Evolutionary conservation across 495 filamentous ascomycete genomes (phyloP), one percentile per base, ranked within the genome.

Genomic region (Parmelia sp.): DNA sequence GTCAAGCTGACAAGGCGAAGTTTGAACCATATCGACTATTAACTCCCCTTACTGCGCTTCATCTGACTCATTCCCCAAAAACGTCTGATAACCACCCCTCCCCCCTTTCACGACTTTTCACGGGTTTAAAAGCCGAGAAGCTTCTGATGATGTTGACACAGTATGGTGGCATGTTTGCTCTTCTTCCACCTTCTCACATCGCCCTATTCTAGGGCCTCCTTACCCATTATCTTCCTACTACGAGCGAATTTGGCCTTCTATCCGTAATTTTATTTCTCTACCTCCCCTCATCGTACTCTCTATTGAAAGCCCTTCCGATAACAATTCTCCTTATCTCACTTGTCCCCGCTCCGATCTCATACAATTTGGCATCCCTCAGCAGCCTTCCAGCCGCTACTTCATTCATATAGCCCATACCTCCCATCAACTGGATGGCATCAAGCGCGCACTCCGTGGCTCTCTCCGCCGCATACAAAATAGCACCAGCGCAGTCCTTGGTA

Each of bases 311-410:
- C 65, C 94, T 82, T 35, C 95, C 94, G 72, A 98, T 95, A 10
- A 98, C 92, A 81, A 97, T 93, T 66, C 92, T 83, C 66, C 94
- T 77, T 33, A 98, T 86, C 80, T 98, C 94, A 65, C 90, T 95
- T 12, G 94, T 97, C 17, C 94, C 94, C 19, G 94, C 94, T 2
- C 94, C 94, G 76, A 98, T 97, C 79, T 97, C 95, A 77, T 98
- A 98, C 71, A 98, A 72, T 70, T 90, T 91, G 19, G 88, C 87
- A 78, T 98, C 94, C 59, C 94, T 77, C 63, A 97, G 75, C 62
- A 98, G 76, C 55, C 94, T 79, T 27, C 91, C 92, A 11, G 90
- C 93, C 0, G 91, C 86, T 73, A 97, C 89, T 79, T 98, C 94
- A 75, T 97, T 96, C 67, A 94, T 82, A 74, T 97, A 98, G 7